Evolutionary conservation across 805 yeast genomes (phyloP), one percentile per base, ranked within the genome.

Genomic region (Cyberlindnera veronae): DNA sequence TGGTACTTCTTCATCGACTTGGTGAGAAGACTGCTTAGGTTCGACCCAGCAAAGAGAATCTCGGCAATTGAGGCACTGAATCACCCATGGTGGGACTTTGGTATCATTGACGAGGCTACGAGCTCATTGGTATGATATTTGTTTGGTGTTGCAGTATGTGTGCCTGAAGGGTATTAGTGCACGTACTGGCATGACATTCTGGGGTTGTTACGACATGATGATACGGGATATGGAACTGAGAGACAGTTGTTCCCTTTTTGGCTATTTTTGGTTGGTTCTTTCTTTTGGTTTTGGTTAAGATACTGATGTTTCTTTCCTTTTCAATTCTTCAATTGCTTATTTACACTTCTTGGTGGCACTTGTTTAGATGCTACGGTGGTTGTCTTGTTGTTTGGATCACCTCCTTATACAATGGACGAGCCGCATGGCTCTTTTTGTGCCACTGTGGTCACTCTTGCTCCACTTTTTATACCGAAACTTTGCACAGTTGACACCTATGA

Each of bases 1-100:
- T 90, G 97, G 96, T 84, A 76, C 68, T 75, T 74, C 62, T 89
- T 89, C 60, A 64, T 72, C 37, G 95, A 87, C 60, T 67, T 87
- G 50, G 66, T 85, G 47, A 74, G 72, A 44, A 73, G 72, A 50
- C 69, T 86, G 54, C 75, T 87, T 46, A 79, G 74, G 21, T 81
- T 81, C 52, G 87, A 86, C 55, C 95, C 95, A 1, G 58, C 69
- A 3, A 71, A 79, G 54, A 68, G 95, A 49, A 77, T 84, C 38
- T 76, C 86, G 2, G 95, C 91, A 5, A 74, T 72, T 43, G 82
- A 83, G 47, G 93, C 95, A 0, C 68, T 87, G 49, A 70, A 72
- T 44, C 95, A 87, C 61, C 88, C 86, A 34, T 93, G 96, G 85
- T 81, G 95, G 60, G 69, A 72, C 48, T 68, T 71, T 44, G 83